Conservation (phyloP, 129 eudicot species). For the Daucus carota region DH1_v3.0 NC_030385.2:13168501-13169000, state of each 20-base stretch:
- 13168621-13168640: neutral
- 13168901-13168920: constrained; percentile 53
- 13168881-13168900: constrained; percentile 3
- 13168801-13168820: constrained; percentile 39
- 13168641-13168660: neutral
- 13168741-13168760: too few species aligned
- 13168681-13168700: neutral
- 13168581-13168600: neutral
- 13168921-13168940: constrained; percentile 72
- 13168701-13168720: neutral
- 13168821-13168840: constrained; percentile 10
- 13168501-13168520: neutral
- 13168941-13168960: constrained; percentile 69
- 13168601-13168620: neutral
- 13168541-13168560: too few species aligned
- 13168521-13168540: neutral
- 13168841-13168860: constrained; percentile 1
- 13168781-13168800: constrained; percentile 72
- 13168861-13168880: constrained; percentile 5
- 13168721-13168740: neutral
- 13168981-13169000: constrained; percentile 87
- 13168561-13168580: too few species aligned
- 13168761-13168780: too few species aligned
- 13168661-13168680: neutral
- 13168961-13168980: constrained; percentile 77